Conservation (phyloP, 441 rosid genomes). For the Arabidopsis lyrata region DNA sequence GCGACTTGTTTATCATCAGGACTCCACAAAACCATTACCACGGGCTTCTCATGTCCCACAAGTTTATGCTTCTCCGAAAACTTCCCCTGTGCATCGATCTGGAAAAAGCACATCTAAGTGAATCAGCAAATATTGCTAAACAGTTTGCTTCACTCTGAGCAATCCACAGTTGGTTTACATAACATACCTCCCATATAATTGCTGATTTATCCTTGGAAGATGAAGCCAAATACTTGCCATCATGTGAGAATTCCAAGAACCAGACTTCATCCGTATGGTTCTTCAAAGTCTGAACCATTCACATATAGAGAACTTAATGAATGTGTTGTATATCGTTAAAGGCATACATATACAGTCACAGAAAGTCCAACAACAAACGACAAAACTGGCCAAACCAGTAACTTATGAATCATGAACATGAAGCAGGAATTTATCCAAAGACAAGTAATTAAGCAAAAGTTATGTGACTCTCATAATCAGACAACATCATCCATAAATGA, state of each 20-base stretch:
- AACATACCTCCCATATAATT: slow-evolving; percentile 82
- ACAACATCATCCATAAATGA: slow-evolving; percentile 13
- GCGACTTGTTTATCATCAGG: slow-evolving; percentile 63
- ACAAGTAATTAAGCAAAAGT: not conserved
- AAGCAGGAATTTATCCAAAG: too few species aligned
- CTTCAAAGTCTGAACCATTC: slow-evolving; percentile 69
- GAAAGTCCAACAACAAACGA: not conserved
- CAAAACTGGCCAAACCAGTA: not conserved
- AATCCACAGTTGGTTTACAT: slow-evolving; percentile 45
- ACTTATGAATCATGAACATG: too few species aligned
- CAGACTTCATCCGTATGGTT: slow-evolving; percentile 87
- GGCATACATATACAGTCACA: slow-evolving; percentile 20
- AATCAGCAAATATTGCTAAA: slow-evolving; percentile 40
- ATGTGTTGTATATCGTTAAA: slow-evolving; percentile 25
- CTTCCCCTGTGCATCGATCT: slow-evolving; percentile 60
- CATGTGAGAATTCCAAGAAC: slow-evolving; percentile 86
- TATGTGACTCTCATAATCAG: slow-evolving; percentile 6
- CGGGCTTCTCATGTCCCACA: slow-evolving; percentile 68
- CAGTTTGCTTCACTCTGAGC: slow-evolving; percentile 3
- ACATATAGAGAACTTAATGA: slow-evolving; percentile 30
- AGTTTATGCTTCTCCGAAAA: slow-evolving; percentile 62
- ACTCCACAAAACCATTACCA: slow-evolving; percentile 69
- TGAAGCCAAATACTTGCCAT: slow-evolving; percentile 84
- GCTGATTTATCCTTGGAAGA: slow-evolving; percentile 74
- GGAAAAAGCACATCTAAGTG: slow-evolving; percentile 22